Conservation (phyloP, 2,329 filamentous ascomycete species). For the Tolypocladium album region DNA sequence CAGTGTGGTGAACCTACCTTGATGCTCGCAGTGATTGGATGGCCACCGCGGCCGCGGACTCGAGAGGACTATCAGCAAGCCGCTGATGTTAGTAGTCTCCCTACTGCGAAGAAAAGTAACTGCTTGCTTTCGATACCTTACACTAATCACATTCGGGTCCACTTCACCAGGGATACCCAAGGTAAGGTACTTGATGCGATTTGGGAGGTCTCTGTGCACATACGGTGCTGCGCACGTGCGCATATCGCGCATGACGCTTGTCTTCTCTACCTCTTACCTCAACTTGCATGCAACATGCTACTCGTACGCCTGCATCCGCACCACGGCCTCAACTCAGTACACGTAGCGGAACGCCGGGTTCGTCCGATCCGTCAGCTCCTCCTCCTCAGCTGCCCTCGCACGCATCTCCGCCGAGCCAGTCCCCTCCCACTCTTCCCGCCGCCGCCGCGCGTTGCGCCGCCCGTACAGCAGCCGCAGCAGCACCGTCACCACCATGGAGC, state of each 20-base stretch:
- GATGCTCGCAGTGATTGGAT: not conserved
- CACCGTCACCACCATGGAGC: conserved; percentile 17
- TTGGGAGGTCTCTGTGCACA: too few species aligned
- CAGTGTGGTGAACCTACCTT: too few species aligned
- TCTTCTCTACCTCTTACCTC: not conserved
- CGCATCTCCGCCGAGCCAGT: conserved; percentile 19
- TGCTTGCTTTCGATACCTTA: not conserved
- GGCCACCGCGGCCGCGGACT: not conserved
- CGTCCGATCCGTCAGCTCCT: conserved; percentile 23
- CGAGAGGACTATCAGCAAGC: not conserved
- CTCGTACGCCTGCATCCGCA: not conserved
- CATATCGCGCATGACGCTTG: not conserved
- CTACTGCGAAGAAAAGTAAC: not conserved
- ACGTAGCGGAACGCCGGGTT: conserved; percentile 13
- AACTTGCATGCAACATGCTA: not conserved
- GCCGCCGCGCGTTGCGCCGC: conserved; percentile 22
- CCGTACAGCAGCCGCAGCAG: conserved; percentile 22
- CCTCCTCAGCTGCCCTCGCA: conserved; percentile 4
- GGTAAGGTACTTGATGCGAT: too few species aligned
- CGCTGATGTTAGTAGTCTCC: not conserved
- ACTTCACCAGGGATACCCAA: too few species aligned
- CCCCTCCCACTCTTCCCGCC: conserved; percentile 13
- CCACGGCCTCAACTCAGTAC: conserved; percentile 5
- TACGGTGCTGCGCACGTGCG: not conserved
- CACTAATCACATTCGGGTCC: too few species aligned